A percentile compares a stretch with the other conserved stretches of the same genome.
These are phyloP conservation scores for Bacterosira constricta DNA, from an alignment of 108 stramenopile genomes.

Conservation along the genomic window DNA sequence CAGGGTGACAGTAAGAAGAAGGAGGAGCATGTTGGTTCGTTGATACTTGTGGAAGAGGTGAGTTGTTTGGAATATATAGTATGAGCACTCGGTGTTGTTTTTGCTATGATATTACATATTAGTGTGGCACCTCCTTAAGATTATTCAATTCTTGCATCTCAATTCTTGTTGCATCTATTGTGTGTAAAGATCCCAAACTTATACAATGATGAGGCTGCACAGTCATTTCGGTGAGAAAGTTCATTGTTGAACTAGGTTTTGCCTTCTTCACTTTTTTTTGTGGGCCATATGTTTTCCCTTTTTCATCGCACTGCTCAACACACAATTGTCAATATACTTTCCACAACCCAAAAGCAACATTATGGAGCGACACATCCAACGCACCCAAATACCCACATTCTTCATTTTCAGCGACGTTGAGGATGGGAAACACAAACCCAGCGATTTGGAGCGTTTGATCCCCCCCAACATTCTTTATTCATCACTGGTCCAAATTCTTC, in stretches of 20 bases:
- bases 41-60: conserved; percentile 77
- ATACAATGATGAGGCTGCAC: conserved; percentile 52
- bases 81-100: not conserved
- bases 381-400: conserved; percentile 63
- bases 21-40: conserved; percentile 17
- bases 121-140: too few relatives aligned
- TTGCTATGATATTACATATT: too few relatives aligned
- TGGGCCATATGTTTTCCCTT: not conserved
- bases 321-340: not conserved
- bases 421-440: conserved; percentile 81
- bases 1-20: not conserved
- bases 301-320: not conserved
- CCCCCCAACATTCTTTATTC: conserved; percentile 61
- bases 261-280: too few relatives aligned
- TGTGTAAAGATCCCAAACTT: conserved; percentile 57
- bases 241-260: too few relatives aligned
- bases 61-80: conserved; percentile 7
- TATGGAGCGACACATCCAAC: conserved; percentile 63
- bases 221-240: conserved; percentile 55
- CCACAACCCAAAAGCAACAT: conserved; percentile 38
- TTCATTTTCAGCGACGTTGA: conserved; percentile 75
- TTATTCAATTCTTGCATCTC: too few relatives aligned
- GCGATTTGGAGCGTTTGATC: conserved; percentile 75
- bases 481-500: conserved; percentile 48
- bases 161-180: not conserved